These are phyloP conservation scores for Scutellaria baicalensis DNA, from an alignment of 257 asterid genomes.

Conservation along the genomic window DNA sequence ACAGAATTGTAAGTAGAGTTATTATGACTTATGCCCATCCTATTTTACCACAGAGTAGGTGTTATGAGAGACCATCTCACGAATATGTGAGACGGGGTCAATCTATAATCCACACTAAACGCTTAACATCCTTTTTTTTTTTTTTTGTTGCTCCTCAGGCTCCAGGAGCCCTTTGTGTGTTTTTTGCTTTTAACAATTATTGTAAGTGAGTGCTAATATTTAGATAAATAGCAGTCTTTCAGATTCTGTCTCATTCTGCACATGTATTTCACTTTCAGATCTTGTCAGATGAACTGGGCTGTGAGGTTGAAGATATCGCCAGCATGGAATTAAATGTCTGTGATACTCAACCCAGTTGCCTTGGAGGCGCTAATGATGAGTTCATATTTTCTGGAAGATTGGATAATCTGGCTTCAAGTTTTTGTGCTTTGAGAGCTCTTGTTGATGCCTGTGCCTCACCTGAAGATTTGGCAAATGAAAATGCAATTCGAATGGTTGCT, in stretches of 20 bases:
- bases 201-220: background rate
- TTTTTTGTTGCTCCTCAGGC: too few relatives aligned
- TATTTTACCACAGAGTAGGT: too few relatives aligned
- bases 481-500: conserved; percentile 83
- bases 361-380: conserved; percentile 94
- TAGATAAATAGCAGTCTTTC: background rate
- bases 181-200: too few relatives aligned
- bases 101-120: too few relatives aligned
- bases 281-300: conserved; percentile 81
- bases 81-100: too few relatives aligned
- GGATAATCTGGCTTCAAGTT: conserved; percentile 97
- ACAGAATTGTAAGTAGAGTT: too few relatives aligned
- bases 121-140: too few relatives aligned
- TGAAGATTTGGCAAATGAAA: conserved; percentile 65
- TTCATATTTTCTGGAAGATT: conserved; percentile 96
- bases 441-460: conserved; percentile 70
- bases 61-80: too few relatives aligned
- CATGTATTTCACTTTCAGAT: conserved; percentile 43
- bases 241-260: background rate
- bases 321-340: conserved; percentile 87
- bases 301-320: conserved; percentile 72
- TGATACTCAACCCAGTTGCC: conserved; percentile 98
- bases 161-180: too few relatives aligned
- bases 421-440: conserved; percentile 95
- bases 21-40: too few relatives aligned